These are phyloP conservation scores for Nothophytophthora sp. DNA, from an alignment of 352 stramenopile genomes.

Conservation along the genomic window DNA sequence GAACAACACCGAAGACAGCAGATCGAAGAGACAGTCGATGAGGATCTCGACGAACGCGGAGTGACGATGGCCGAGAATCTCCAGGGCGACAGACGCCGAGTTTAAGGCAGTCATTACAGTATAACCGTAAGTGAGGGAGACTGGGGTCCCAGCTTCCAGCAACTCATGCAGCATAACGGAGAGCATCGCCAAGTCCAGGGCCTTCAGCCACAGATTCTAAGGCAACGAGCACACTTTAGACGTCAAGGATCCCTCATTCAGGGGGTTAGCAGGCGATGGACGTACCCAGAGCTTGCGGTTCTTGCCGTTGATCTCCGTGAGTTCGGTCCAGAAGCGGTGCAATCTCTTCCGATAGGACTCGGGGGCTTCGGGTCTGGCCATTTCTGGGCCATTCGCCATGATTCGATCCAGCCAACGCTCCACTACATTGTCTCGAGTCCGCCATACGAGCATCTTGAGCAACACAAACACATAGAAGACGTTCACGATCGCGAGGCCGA, in stretches of 20 bases:
- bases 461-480: slow-evolving; percentile 13
- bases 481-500: slow-evolving; percentile 9
- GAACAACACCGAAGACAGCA: slow-evolving; percentile 29
- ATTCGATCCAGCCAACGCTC: slow-evolving; percentile 4
- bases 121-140: slow-evolving; percentile 19
- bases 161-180: slow-evolving; percentile 21
- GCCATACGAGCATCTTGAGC: slow-evolving; percentile 27
- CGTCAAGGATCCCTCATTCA: background rate
- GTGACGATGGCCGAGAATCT: slow-evolving; percentile 16
- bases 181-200: slow-evolving; percentile 31
- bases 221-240: background rate
- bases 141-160: slow-evolving; percentile 29
- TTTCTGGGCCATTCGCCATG: background rate
- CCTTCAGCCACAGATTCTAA: slow-evolving; percentile 41
- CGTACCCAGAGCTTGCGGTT: slow-evolving; percentile 41
- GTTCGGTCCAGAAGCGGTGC: slow-evolving; percentile 15
- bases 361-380: background rate
- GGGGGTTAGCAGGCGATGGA: background rate
- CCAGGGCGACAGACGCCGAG: slow-evolving; percentile 18
- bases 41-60: slow-evolving; percentile 36
- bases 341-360: background rate
- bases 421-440: slow-evolving; percentile 9
- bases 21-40: slow-evolving; percentile 39
- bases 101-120: slow-evolving; percentile 25
- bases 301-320: slow-evolving; percentile 26